Evolutionary conservation across 1,139 yeast species (phyloP), one percentile per base, ranked within the genome.

Genomic region (Saccharomyces hybrid): DNA sequence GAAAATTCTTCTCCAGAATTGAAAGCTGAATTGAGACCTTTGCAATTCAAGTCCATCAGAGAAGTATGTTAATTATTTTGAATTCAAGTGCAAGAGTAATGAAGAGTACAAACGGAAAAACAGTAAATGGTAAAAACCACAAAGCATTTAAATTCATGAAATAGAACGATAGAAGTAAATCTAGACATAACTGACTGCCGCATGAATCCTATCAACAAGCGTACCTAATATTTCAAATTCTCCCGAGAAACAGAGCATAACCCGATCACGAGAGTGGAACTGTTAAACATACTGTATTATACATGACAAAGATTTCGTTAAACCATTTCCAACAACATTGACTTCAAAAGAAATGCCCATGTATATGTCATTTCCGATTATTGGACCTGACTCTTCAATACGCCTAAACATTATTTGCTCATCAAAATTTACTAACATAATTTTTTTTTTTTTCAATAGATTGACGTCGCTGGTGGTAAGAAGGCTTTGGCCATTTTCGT

Each of bases 391-490:
- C 44, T 38, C 44, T 38, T 20, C 44, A 38, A 38, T 9, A 20
- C 11, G 11, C 25, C 44, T 20, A 9, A 38, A 16, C 2, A 38
- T 11, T 7, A 5, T 5, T 5, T 8, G 5, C 34, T 4, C 4
- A 38, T 38, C 44, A 38, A 38, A 38, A 16, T 8, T 38, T 38
- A 38, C 44, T 38, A 38, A 38, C 44, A 38, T 8, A 9, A 9
- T 20, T 0, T 6, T 38, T 38, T 34, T 38, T 38, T 23, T 23
- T 5, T 20, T 20, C 6, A 13, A 31, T 28, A 76, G 83, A 84
- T 93, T 75, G 97, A 95, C 73, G 97, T 93, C 73, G 80, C 90
- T 73, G 96, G 96, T 76, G 98, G 97, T 80, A 93, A 93, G 86
- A 90, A 90, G 84, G 98, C 98, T 71, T 84, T 93, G 76, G 96